Base-by-base conservation (phyloP, 495 filamentous ascomycete species). In the Acidiella bohemica region DNA sequence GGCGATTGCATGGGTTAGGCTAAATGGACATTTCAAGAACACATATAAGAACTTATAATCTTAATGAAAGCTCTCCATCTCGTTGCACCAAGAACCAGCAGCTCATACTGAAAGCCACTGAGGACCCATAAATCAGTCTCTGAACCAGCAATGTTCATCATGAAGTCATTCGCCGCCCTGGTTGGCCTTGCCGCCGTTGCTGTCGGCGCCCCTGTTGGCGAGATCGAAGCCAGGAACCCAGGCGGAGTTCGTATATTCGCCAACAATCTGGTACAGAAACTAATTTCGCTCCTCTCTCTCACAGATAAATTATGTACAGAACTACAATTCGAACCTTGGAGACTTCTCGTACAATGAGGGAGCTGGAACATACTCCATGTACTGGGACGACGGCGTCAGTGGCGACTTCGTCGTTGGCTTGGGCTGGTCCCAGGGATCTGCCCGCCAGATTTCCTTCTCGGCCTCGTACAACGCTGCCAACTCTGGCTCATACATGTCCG, bases 391-490 rank as follows among this genome's bases (percentile, higher is more conserved):
- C 12, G 38, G 38, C 14, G 38, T 41, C 16, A 44, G 32, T 33
- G 24, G 21, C 19, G 41, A 44, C 23, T 37, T 44, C 32, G 41
- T 44, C 23, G 41, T 38, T 19, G 41, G 41, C 21, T n/a, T 44
- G 7, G 41, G 40, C 2, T 44, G 41, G 41, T 37, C 32, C 4
- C 21, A 16, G 2, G 41, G 41, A 9, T 32, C 41, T 44, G 41
- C 41, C 16, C 41, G 41, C 17, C 23, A 39, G 44, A 58, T 61
- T 45, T 37, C 30, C 26, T 73, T 68, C 63, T 66, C 56, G 50
- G 68, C 66, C 2, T 66, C 62, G 26, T 71, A 66, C 62, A 64
- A 60, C 55, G 60, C 60, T 22, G 58, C 60, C 17, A 66, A 48
- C 44, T 64, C 29, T 9, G 69, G 70, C 59, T 54, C 50, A 35